These are phyloP conservation scores for Lolium perenne DNA, from an alignment of 176 grass and related monocot genomes.

Conservation along the genomic window DNA sequence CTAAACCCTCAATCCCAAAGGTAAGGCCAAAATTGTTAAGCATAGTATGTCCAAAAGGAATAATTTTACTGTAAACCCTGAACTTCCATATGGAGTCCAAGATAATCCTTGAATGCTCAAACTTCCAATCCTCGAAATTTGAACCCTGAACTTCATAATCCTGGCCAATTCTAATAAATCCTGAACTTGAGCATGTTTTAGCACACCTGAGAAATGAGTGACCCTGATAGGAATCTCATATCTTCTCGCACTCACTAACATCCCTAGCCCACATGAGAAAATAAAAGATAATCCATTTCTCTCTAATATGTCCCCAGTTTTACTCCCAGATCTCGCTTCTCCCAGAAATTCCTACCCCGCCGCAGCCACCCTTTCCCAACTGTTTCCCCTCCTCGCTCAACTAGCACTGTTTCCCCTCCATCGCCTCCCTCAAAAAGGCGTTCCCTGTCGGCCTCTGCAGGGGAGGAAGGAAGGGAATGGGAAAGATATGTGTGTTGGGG, in stretches of 20 bases:
- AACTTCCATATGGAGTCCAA: slow-evolving; percentile 3
- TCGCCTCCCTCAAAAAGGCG: not conserved
- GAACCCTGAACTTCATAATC: not conserved
- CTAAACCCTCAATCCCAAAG: slow-evolving; percentile 31
- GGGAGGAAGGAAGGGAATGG: not conserved
- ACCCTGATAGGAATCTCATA: not conserved
- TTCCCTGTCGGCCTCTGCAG: not conserved
- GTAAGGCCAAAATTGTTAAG: slow-evolving; percentile 20
- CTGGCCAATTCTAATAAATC: not conserved
- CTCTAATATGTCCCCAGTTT: not conserved
- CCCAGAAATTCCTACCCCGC: not conserved
- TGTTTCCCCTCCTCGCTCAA: not conserved
- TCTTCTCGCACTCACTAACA: not conserved
- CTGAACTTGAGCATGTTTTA: not conserved
- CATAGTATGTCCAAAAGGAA: slow-evolving; percentile 7
- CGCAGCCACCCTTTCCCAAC: not conserved
- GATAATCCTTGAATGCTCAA: not conserved
- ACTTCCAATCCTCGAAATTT: not conserved
- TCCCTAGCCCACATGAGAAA: not conserved
- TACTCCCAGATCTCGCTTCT: not conserved
- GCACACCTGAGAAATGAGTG: not conserved
- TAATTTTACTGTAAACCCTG: not conserved
- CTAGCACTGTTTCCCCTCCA: not conserved
- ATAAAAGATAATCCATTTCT: not conserved
- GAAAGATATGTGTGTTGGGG: not conserved